Percentiles rank a stretch among this genome's conserved stretches.
Conservation (phyloP, 139 green algal species). For the Haematococcus lacustris region DNA sequence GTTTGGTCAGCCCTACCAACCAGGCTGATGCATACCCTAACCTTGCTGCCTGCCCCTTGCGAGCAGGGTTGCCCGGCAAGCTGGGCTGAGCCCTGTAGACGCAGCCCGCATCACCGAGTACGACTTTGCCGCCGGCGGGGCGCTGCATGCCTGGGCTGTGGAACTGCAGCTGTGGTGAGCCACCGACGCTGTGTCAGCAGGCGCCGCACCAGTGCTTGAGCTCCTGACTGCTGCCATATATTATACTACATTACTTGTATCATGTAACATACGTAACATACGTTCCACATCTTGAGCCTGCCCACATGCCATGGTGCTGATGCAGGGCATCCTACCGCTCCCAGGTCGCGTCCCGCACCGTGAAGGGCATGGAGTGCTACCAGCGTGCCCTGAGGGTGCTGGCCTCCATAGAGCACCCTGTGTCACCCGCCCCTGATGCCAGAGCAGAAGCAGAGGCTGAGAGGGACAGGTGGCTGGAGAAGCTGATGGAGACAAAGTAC, state of each 20-base stretch:
- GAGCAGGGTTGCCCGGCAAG: background rate
- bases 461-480: constrained; percentile 19
- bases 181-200: too few species aligned
- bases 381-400: constrained; percentile 21
- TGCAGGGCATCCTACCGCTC: constrained; percentile 18
- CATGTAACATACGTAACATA: too few species aligned
- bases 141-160: background rate
- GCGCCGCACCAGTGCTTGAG: too few species aligned
- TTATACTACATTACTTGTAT: too few species aligned
- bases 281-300: too few species aligned
- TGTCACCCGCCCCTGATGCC: background rate
- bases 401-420: constrained; percentile 21
- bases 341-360: constrained; percentile 73
- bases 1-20: too few species aligned
- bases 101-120: background rate
- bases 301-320: too few species aligned
- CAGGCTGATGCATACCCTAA: too few species aligned
- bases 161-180: constrained; percentile 2
- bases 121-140: background rate
- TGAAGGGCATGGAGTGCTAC: constrained; percentile 59
- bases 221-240: too few species aligned
- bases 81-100: background rate
- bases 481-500: constrained; percentile 63
- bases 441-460: too few species aligned
- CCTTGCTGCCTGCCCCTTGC: too few species aligned